Percentiles rank a stretch among this genome's conserved stretches.
phyloP scores from a whole-genome alignment of 2,329 filamentous ascomycete species.

The Fusarium sp. region DNA sequence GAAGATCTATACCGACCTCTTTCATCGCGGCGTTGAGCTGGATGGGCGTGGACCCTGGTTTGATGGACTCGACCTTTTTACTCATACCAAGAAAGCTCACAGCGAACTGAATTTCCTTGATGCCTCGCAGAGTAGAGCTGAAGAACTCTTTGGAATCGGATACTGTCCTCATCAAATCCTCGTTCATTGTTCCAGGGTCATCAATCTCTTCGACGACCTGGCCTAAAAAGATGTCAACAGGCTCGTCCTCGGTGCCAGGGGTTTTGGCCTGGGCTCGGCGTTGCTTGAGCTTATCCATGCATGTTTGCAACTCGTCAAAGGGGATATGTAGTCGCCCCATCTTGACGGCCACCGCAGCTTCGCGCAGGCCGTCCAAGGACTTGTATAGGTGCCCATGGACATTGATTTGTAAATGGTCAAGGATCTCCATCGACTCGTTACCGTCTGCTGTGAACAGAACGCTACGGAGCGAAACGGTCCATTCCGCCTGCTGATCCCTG shows the following conservation, averaged over 20 bases:
- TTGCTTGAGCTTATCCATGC: slow-evolving; percentile 66
- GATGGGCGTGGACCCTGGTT: slow-evolving; percentile 75
- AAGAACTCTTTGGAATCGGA: slow-evolving; percentile 94
- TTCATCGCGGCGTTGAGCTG: slow-evolving; percentile 93
- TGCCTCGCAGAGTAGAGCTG: slow-evolving; percentile 87
- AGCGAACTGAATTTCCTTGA: slow-evolving; percentile 96
- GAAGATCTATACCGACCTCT: slow-evolving; percentile 91
- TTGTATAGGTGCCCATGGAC: slow-evolving; percentile 91
- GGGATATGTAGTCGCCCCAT: slow-evolving; percentile 90
- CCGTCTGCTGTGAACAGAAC: slow-evolving; percentile 89
- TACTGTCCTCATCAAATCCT: slow-evolving; percentile 81
- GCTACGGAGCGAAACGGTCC: slow-evolving; percentile 88
- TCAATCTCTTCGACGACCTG: slow-evolving; percentile 81
- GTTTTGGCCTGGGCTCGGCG: slow-evolving; percentile 52
- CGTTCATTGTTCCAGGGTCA: slow-evolving; percentile 71
- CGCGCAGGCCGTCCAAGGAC: slow-evolving; percentile 84
- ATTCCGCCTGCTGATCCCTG: slow-evolving; percentile 81
- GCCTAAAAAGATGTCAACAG: slow-evolving; percentile 72
- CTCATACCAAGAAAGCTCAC: slow-evolving; percentile 90
- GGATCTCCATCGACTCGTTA: slow-evolving; percentile 83
- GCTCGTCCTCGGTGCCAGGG: slow-evolving; percentile 57
- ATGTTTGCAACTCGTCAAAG: slow-evolving; percentile 82
- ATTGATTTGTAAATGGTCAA: slow-evolving; percentile 89
- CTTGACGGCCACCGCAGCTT: slow-evolving; percentile 91
- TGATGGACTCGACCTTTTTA: slow-evolving; percentile 77